These are phyloP conservation scores for Gymnopilus dilepis DNA, from an alignment of 768 basidiomycete species.

Conservation along the genomic window DNA sequence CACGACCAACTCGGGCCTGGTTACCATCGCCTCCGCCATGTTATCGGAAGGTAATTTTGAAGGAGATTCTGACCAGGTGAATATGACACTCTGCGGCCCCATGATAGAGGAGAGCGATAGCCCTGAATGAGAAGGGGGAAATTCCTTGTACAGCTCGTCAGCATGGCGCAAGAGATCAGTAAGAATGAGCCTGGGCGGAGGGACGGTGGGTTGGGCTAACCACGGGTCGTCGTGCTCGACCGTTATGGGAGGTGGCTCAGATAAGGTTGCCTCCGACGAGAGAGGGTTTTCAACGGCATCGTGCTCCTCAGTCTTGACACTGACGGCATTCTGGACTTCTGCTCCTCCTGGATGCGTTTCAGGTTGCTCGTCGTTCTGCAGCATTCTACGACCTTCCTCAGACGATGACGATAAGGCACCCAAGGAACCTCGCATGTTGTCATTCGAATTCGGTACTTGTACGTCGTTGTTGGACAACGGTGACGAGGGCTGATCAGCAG, in stretches of 20 bases:
- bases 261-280: background rate
- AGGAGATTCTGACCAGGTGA: slow-evolving; percentile 68
- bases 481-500: background rate
- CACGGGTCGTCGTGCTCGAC: background rate
- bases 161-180: slow-evolving; percentile 58
- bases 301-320: background rate
- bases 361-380: background rate
- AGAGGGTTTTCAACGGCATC: background rate
- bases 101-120: slow-evolving; percentile 64
- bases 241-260: background rate
- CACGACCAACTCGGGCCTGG: slow-evolving; percentile 59
- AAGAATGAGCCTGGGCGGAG: slow-evolving; percentile 42
- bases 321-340: background rate
- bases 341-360: background rate
- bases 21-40: slow-evolving; percentile 66
- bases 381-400: background rate
- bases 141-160: slow-evolving; percentile 60
- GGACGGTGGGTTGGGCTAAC: background rate
- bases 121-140: slow-evolving; percentile 63
- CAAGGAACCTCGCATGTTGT: background rate
- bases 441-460: slow-evolving; percentile 2
- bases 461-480: slow-evolving; percentile 1
- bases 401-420: background rate
- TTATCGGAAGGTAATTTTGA: slow-evolving; percentile 52
- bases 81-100: slow-evolving; percentile 79